Conservation (phyloP, 2,329 filamentous ascomycete genomes). For the Tolypocladium cylindrosporum region DNA sequence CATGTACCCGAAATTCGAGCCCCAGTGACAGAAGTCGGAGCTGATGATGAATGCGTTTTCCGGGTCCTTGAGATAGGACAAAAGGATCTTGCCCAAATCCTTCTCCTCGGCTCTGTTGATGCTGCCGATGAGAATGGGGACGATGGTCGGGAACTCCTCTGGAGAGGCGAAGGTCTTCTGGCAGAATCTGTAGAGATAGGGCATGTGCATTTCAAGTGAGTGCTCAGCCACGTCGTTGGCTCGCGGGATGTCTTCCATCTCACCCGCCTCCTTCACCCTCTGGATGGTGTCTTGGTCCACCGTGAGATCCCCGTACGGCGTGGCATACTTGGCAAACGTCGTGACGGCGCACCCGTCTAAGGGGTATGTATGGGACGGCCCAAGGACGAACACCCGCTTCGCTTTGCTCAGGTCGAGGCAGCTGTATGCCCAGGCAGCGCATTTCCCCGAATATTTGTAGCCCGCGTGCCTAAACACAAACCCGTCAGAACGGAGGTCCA, state of each 20-base stretch:
- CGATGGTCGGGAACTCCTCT: constrained; percentile 57
- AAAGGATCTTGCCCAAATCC: constrained; percentile 57
- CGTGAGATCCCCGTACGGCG: constrained; percentile 60
- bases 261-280: constrained; percentile 30
- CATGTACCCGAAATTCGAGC: constrained; percentile 67
- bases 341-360: constrained; percentile 70
- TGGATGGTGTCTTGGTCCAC: constrained; percentile 51
- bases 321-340: constrained; percentile 58
- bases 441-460: constrained; percentile 82
- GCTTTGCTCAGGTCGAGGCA: constrained; percentile 70
- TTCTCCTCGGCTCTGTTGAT: constrained; percentile 57
- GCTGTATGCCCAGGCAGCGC: constrained; percentile 92
- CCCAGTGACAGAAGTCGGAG: constrained; percentile 98
- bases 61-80: constrained; percentile 67
- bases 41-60: constrained; percentile 77
- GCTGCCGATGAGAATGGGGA: constrained; percentile 80
- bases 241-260: constrained; percentile 46
- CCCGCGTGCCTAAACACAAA: constrained; percentile 65
- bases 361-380: constrained; percentile 83
- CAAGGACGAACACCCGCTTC: constrained; percentile 85
- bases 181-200: constrained; percentile 77
- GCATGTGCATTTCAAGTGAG: constrained; percentile 92
- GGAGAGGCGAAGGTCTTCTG: constrained; percentile 37
- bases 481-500: not conserved
- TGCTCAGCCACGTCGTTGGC: constrained; percentile 73